Percentiles rank a stretch among this genome's conserved stretches.
Evolutionary conservation across 2,329 filamentous ascomycete genomes (phyloP).

Genomic region (Leptographium procerum): DNA sequence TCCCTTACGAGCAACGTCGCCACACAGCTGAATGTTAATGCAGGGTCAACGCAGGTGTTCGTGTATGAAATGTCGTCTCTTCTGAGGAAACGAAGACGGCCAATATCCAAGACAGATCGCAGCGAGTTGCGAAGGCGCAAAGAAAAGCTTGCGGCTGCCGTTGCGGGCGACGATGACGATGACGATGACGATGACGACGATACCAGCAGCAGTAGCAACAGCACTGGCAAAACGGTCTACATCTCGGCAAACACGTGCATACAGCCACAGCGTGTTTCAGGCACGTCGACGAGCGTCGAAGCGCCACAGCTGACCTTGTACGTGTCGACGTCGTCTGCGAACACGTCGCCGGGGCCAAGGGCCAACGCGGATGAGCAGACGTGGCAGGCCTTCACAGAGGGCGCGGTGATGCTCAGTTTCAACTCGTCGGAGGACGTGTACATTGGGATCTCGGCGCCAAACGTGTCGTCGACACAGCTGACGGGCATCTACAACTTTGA

Average conservation of each 20-base stretch:
- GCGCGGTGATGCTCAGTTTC: slow-evolving; percentile 55
- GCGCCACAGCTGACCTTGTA: slow-evolving; percentile 70
- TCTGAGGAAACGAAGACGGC: slow-evolving; percentile 24
- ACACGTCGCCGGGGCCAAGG: slow-evolving; percentile 56
- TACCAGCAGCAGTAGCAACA: no score
- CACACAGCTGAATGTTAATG: slow-evolving; percentile 43
- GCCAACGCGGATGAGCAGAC: slow-evolving; percentile 32
- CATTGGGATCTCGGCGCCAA: slow-evolving; percentile 63
- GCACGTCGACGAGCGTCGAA: slow-evolving; percentile 23
- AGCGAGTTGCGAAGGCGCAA: slow-evolving; percentile 15
- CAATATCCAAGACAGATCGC: slow-evolving; percentile 5
- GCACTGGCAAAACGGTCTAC: slow-evolving; percentile 44
- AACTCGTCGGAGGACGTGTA: slow-evolving; percentile 58
- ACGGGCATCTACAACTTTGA: slow-evolving; percentile 66
- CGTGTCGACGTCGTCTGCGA: slow-evolving; percentile 54
- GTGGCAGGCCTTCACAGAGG: slow-evolving; percentile 46
- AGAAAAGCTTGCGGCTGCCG: not conserved
- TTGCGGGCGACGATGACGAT: slow-evolving; percentile 10
- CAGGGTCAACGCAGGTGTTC: slow-evolving; percentile 53
- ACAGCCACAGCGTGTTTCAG: slow-evolving; percentile 43
- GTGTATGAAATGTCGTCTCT: slow-evolving; percentile 48
- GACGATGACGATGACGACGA: slow-evolving; percentile 2
- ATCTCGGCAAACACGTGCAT: slow-evolving; percentile 79
- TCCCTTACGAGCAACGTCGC: slow-evolving; percentile 54
- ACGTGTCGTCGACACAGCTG: slow-evolving; percentile 44